Evolutionary conservation across 225 moss, liverwort and hornwort genomes (phyloP).

Genomic region (Physcomitrellopsis africana): DNA sequence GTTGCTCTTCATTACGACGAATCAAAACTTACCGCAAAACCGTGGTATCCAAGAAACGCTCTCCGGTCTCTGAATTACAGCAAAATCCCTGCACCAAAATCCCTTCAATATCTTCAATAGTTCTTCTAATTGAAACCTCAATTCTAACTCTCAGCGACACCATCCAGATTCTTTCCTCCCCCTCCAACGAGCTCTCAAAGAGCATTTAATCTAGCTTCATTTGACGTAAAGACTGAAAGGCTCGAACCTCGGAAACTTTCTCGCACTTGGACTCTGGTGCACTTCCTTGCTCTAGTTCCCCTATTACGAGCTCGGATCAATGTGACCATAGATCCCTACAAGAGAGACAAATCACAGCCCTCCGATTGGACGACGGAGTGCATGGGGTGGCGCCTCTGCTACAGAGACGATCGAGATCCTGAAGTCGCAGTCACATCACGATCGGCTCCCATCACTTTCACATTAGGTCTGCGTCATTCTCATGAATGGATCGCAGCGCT

Average conservation of each 20-base stretch:
- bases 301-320: neutral
- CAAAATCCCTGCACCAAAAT: no score
- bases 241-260: neutral
- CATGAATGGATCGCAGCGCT: neutral
- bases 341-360: neutral
- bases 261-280: neutral
- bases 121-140: no score
- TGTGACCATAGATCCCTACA: neutral
- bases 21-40: no score
- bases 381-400: conserved; percentile 25
- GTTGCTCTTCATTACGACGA: no score
- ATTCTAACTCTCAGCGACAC: no score
- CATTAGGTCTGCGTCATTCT: conserved; percentile 29
- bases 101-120: no score
- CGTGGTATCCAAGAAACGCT: no score
- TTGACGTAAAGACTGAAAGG: no score
- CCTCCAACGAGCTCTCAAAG: no score
- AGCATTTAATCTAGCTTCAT: no score
- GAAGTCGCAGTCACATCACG: conserved; percentile 27
- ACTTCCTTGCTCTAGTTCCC: neutral
- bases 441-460: conserved; percentile 21
- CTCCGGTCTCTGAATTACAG: no score
- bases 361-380: conserved; percentile 31
- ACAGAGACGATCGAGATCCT: conserved; percentile 31
- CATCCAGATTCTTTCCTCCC: no score